Evolutionary conservation across 768 basidiomycete genomes (phyloP).

Genomic region (Mycena vitilis): DNA sequence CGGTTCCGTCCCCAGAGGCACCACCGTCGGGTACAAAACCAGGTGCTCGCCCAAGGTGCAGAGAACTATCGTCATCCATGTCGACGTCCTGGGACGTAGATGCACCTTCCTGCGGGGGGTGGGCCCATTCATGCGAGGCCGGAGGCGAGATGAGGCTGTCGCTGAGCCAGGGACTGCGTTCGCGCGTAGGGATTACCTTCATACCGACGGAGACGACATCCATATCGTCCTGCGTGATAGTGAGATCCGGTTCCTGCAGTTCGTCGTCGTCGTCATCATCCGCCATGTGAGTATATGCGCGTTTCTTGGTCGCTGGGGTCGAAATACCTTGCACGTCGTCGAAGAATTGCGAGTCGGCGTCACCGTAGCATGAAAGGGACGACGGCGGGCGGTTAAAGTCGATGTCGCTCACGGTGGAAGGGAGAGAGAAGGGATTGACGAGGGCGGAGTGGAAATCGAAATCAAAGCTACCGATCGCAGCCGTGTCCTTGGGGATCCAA

Average conservation of each 20-base stretch:
- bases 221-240: slow-evolving; percentile 25
- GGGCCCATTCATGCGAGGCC: slow-evolving; percentile 36
- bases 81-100: slow-evolving; percentile 36
- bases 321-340: slow-evolving; percentile 32
- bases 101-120: slow-evolving; percentile 26
- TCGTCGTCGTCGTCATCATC: slow-evolving; percentile 33
- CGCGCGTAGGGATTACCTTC: slow-evolving; percentile 24
- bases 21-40: background rate
- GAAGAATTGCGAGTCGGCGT: slow-evolving; percentile 30
- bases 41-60: slow-evolving; percentile 12
- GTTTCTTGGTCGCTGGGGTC: slow-evolving; percentile 19
- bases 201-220: slow-evolving; percentile 26
- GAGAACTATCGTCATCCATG: slow-evolving; percentile 36
- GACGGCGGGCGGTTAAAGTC: slow-evolving; percentile 41
- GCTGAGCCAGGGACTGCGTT: slow-evolving; percentile 40
- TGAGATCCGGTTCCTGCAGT: slow-evolving; percentile 25
- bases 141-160: slow-evolving; percentile 42
- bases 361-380: slow-evolving; percentile 40
- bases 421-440: slow-evolving; percentile 26
- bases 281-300: slow-evolving; percentile 17
- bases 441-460: slow-evolving; percentile 26
- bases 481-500: slow-evolving; percentile 25
- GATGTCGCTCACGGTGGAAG: slow-evolving; percentile 29
- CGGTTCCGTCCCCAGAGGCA: background rate
- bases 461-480: slow-evolving; percentile 15